These are phyloP conservation scores for Raphidocelis subcapitata DNA, from an alignment of 139 green algal genomes.

Conservation along the genomic window DNA sequence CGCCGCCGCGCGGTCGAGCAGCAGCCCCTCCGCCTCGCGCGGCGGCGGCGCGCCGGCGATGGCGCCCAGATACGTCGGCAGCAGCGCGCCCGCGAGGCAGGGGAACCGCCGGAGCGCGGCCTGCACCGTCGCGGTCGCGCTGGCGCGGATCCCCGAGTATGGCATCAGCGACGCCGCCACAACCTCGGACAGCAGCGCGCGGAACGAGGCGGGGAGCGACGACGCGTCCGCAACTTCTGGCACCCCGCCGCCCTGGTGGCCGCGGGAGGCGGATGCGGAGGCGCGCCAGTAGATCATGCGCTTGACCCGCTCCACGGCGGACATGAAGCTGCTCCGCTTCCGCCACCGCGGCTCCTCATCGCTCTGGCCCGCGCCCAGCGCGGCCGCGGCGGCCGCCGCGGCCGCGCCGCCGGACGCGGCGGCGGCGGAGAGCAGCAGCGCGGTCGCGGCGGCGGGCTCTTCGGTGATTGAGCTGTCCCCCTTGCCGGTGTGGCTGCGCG, in stretches of 20 bases:
- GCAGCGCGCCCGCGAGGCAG: constrained; percentile 31
- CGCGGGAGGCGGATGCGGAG: too few species aligned
- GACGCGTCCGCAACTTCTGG: not conserved
- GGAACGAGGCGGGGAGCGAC: not conserved
- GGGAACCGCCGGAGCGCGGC: constrained; percentile 63
- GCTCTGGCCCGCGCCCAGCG: too few species aligned
- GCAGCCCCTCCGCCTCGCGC: not conserved
- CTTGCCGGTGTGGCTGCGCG: constrained; percentile 1
- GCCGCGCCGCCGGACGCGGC: not conserved
- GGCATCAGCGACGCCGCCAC: constrained; percentile 31
- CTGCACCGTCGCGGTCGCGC: constrained; percentile 33
- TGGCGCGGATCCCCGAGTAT: constrained; percentile 32
- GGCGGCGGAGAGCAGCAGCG: constrained; percentile 1
- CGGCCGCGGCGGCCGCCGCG: too few species aligned
- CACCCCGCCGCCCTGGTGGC: too few species aligned
- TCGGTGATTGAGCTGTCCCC: constrained; percentile 20
- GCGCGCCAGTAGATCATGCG: constrained; percentile 48
- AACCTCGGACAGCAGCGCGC: not conserved
- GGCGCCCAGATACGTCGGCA: constrained; percentile 42
- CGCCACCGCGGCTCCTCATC: constrained; percentile 35
- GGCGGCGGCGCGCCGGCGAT: constrained; percentile 46
- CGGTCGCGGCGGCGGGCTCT: constrained; percentile 26
- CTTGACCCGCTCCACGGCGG: constrained; percentile 26
- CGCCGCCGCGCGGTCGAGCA: not conserved
- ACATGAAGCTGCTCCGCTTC: constrained; percentile 19